Evolutionary conservation across 2,329 filamentous ascomycete species (phyloP), one percentile per base, ranked within the genome.

Genomic region (Nemania sp.): DNA sequence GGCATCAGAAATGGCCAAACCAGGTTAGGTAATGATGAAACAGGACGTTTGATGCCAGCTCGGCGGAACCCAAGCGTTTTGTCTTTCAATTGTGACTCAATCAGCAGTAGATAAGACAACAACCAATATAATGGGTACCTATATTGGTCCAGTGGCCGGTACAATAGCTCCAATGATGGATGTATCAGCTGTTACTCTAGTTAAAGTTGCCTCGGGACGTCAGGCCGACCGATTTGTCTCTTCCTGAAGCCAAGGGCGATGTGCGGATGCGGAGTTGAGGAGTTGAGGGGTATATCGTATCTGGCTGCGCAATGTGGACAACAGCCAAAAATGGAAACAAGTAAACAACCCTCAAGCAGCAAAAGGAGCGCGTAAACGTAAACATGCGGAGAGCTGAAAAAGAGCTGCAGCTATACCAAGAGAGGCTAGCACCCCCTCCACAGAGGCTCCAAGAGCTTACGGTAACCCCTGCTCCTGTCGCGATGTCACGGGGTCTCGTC

Each of bases 401-500:
- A 18, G 51, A 48, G 40, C 62, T 35, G 34, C 34, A 61, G 63
- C 63, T 63, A 63, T 25, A 48, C 25, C 45, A 32, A 57, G 57
- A 54, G 39, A 50, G 40, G 49, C 50, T 43, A 49, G 12, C 15
- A 48, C 58, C 61, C 60, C 58, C 57, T 25, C 20, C 46, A 43
- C 29, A 34, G 20, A 46, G 20, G 21, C 25, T 48, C 60, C 13
- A 7, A 43, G 39, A 53, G 59, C 60, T 54, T 62, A 57, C 53
- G 15, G 46, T 11, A 17, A 59, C 49, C 64, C 62, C 20, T 60
- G 58, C 47, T 43, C 43, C 54, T 29, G 54, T 65, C 65, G 65
- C 65, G 65, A 62, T 62, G 58, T 67, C 65, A 67, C 65, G 65
- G 54, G 65, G 48, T 64, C 61, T 60, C 21, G 51, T 58, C 55